Evolutionary conservation across 2,329 filamentous ascomycete species (phyloP).

Genomic region (Colletotrichum ledebouriae): DNA sequence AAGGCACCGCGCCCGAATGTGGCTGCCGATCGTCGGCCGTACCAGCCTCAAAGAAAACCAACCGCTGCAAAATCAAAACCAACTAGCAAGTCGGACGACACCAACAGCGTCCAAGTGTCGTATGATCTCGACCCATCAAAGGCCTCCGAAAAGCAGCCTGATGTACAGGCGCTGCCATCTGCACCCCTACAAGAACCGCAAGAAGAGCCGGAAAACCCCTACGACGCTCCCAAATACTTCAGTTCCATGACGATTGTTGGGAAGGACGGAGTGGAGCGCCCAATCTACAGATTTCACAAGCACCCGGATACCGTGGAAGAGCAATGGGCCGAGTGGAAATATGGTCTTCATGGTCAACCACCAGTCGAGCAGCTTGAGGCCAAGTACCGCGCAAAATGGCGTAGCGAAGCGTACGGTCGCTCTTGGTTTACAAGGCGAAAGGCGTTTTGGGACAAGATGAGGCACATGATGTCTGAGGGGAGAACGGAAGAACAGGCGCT

Average conservation of each 20-base stretch:
- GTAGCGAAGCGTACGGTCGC: slow-evolving; percentile 22
- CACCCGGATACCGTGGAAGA: slow-evolving; percentile 35
- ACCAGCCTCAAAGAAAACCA: background rate
- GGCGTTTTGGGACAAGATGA: slow-evolving; percentile 36
- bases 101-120: too few species aligned
- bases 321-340: slow-evolving; percentile 41
- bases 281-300: slow-evolving; percentile 34
- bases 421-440: slow-evolving; percentile 42
- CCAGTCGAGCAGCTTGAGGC: slow-evolving; percentile 34
- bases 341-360: slow-evolving; percentile 31
- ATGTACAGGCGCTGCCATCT: background rate
- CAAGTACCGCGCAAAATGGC: slow-evolving; percentile 38
- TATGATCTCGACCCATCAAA: background rate
- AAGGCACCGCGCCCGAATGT: slow-evolving; percentile 2
- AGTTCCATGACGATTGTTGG: slow-evolving; percentile 17
- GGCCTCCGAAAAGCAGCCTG: too few species aligned
- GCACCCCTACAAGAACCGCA: too few species aligned
- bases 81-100: too few species aligned
- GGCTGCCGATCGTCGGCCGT: background rate
- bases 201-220: background rate
- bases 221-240: slow-evolving; percentile 32
- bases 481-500: slow-evolving; percentile 30
- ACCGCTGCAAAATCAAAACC: background rate
- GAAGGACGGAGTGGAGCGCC: slow-evolving; percentile 15
- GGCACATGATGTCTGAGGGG: slow-evolving; percentile 25